Evolutionary conservation across 2,329 filamentous ascomycete species (phyloP).

Genomic region (Diaporthe velutina): DNA sequence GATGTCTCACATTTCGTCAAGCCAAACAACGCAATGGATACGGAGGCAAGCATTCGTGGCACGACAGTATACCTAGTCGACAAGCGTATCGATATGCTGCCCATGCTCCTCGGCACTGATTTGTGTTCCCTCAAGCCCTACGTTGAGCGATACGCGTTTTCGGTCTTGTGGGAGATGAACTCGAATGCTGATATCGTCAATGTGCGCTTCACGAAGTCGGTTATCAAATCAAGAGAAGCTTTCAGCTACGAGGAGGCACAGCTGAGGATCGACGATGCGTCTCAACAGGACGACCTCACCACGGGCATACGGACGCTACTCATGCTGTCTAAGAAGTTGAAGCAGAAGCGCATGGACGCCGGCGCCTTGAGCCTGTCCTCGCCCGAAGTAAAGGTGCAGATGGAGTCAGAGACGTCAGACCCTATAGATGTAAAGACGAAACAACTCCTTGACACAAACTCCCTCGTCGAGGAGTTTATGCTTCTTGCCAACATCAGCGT

Average conservation of each 20-base stretch:
- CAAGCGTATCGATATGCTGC: constrained; percentile 99
- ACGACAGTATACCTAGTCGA: constrained; percentile 98
- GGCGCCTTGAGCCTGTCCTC: constrained; percentile 95
- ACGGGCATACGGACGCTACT: constrained; percentile 89
- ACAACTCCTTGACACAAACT: constrained; percentile 93
- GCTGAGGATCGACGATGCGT: constrained; percentile 88
- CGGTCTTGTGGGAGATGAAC: constrained; percentile 89
- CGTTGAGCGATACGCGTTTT: constrained; percentile 93
- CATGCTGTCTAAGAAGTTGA: constrained; percentile 90
- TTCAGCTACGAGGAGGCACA: constrained; percentile 99
- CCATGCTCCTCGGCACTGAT: constrained; percentile 94
- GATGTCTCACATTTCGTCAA: constrained; percentile 99
- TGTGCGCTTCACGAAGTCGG: constrained; percentile 94
- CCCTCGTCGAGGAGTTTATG: constrained; percentile 99
- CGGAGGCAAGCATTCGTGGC: constrained; percentile 91
- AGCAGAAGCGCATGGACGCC: constrained; percentile 95
- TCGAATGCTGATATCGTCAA: constrained; percentile 86
- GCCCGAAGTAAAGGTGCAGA: constrained; percentile 97
- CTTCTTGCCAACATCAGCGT: constrained; percentile 97
- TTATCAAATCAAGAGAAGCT: constrained; percentile 95
- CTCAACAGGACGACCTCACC: constrained; percentile 90
- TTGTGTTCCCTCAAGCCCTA: constrained; percentile 97
- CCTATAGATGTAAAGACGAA: constrained; percentile 98
- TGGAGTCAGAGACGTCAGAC: constrained; percentile 95
- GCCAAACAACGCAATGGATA: constrained; percentile 96